Conservation (phyloP, 306 rosid species). For the Quillaja saponaria region DNA sequence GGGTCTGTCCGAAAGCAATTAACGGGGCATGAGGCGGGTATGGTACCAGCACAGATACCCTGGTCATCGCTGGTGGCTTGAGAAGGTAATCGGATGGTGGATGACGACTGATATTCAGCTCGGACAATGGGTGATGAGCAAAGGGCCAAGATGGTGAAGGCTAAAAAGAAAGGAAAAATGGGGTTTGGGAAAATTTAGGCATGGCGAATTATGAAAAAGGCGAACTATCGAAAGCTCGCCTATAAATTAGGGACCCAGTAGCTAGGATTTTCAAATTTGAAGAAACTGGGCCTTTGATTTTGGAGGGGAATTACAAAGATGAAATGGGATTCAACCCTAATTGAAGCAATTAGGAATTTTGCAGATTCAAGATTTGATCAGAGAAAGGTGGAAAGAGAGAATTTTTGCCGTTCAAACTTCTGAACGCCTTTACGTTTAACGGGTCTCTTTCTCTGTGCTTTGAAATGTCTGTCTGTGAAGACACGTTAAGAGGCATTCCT, state of each 20-base stretch:
- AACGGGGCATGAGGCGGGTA: slow-evolving; percentile 59
- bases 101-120: slow-evolving; percentile 30
- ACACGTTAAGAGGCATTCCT: too few relatives aligned
- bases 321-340: slow-evolving; percentile 34
- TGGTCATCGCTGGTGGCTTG: slow-evolving; percentile 18
- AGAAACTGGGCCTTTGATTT: neutral
- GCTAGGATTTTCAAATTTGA: neutral
- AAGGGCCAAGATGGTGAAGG: slow-evolving; percentile 29
- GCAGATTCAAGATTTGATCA: neutral
- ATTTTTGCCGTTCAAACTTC: too few relatives aligned
- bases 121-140: slow-evolving; percentile 34
- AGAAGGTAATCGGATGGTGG: slow-evolving; percentile 47
- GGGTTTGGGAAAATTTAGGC: slow-evolving; percentile 29
- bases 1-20: slow-evolving; percentile 83
- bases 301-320: neutral
- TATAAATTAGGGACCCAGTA: neutral
- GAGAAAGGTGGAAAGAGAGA: neutral
- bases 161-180: slow-evolving; percentile 8
- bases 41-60: slow-evolving; percentile 40
- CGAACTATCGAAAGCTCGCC: slow-evolving; percentile 46
- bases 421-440: too few relatives aligned
- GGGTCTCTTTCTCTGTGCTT: too few relatives aligned
- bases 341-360: slow-evolving; percentile 25
- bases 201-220: slow-evolving; percentile 27
- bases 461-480: too few relatives aligned